A percentile compares a stretch with the other conserved stretches of the same genome.
Conservation (phyloP, 139 green algal species). For the Tetraselmis chui region DNA sequence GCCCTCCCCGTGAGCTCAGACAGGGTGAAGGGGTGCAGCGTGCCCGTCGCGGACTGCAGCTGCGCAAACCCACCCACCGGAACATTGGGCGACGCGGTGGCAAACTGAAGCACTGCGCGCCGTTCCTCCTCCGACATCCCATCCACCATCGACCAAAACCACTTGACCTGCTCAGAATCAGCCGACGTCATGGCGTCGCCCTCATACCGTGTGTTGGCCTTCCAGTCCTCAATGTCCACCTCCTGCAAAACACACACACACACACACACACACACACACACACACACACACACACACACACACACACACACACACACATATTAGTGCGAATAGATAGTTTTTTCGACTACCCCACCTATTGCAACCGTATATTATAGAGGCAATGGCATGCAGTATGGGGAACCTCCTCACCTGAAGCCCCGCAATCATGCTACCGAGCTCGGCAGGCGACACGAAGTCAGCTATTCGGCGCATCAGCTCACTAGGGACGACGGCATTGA, state of each 20-base stretch:
- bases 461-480: slow-evolving; percentile 4
- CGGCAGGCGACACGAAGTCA: background rate
- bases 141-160: slow-evolving; percentile 23
- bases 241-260: background rate
- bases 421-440: slow-evolving; percentile 14
- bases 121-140: background rate
- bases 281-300: no score
- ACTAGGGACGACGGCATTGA: slow-evolving; percentile 7
- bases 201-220: slow-evolving; percentile 5
- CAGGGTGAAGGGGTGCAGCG: slow-evolving; percentile 27
- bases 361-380: no score
- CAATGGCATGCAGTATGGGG: no score
- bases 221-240: slow-evolving; percentile 20
- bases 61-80: slow-evolving; percentile 30
- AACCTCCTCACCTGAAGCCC: background rate
- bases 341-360: no score
- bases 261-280: no score
- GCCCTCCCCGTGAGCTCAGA: slow-evolving; percentile 11
- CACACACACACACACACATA: no score
- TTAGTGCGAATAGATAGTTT: no score
- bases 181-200: background rate
- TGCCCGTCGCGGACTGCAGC: slow-evolving; percentile 30
- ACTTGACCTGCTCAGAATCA: slow-evolving; percentile 9
- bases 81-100: slow-evolving; percentile 17
- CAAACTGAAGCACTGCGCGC: slow-evolving; percentile 25